These are phyloP conservation scores for Gymnopilus dilepis DNA, from an alignment of 768 basidiomycete genomes.

Conservation along the genomic window DNA sequence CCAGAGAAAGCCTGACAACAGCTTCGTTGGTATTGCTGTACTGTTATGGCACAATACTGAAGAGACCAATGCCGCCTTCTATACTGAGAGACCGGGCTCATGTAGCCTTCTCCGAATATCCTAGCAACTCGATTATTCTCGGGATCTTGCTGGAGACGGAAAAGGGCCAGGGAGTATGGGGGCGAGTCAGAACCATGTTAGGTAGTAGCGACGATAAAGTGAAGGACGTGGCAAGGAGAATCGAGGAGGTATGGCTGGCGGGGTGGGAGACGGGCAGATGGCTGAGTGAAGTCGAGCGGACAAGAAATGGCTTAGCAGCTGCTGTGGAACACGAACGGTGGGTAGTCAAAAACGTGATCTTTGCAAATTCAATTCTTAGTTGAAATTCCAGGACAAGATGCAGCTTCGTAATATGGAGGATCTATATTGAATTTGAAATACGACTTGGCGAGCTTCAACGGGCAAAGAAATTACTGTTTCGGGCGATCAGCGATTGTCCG, in stretches of 20 bases:
- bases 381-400: constrained; percentile 56
- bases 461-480: constrained; percentile 76
- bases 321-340: constrained; percentile 76
- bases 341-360: constrained; percentile 24
- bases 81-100: constrained; percentile 63
- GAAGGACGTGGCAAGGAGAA: constrained; percentile 63
- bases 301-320: constrained; percentile 61
- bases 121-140: constrained; percentile 72
- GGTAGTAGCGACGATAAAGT: constrained; percentile 52
- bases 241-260: constrained; percentile 77
- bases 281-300: constrained; percentile 73
- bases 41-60: constrained; percentile 57
- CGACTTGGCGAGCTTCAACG: constrained; percentile 57
- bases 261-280: constrained; percentile 81
- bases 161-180: constrained; percentile 81
- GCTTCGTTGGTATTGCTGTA: constrained; percentile 65
- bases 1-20: constrained; percentile 62
- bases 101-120: constrained; percentile 60
- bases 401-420: constrained; percentile 72
- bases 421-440: constrained; percentile 82
- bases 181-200: constrained; percentile 61
- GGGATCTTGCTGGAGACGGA: constrained; percentile 80
- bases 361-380: constrained; percentile 10
- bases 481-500: constrained; percentile 78
- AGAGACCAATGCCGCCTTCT: constrained; percentile 60